Percentiles rank a stretch among this genome's conserved stretches.
phyloP scores from a whole-genome alignment of 306 rosid species.

The Citrullus mucosospermus region DNA sequence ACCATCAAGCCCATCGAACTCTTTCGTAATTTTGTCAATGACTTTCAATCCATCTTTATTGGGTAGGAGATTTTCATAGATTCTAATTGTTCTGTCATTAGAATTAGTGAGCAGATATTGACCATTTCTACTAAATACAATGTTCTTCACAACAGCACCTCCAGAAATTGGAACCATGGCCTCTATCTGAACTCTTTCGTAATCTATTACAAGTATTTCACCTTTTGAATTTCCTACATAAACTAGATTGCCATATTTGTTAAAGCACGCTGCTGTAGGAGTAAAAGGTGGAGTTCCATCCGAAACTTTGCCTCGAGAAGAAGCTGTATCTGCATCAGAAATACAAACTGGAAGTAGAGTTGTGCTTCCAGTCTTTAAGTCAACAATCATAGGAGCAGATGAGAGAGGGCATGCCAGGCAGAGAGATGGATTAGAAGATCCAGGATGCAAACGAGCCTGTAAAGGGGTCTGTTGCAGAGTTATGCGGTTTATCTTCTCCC shows the following conservation, averaged over 20 bases:
- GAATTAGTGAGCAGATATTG: conserved; percentile 90
- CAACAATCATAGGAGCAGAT: conserved; percentile 85
- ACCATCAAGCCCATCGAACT: conserved; percentile 24
- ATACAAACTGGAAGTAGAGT: conserved; percentile 61
- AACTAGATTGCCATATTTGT: conserved; percentile 64
- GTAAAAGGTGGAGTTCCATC: conserved; percentile 64
- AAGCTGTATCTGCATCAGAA: conserved; percentile 39
- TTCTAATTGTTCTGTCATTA: conserved; percentile 74
- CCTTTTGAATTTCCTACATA: conserved; percentile 97
- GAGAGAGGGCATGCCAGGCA: conserved; percentile 96
- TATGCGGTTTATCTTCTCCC: conserved; percentile 48
- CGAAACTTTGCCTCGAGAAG: conserved; percentile 54
- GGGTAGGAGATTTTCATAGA: conserved; percentile 84
- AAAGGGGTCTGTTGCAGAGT: conserved; percentile 69
- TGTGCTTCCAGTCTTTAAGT: conserved; percentile 55
- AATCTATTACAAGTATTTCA: conserved; percentile 73
- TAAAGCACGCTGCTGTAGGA: conserved; percentile 95
- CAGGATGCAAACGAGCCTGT: conserved; percentile 88
- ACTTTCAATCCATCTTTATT: conserved; percentile 47
- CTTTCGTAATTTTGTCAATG: conserved; percentile 36
- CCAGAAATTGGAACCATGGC: conserved; percentile 79
- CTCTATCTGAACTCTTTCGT: conserved; percentile 31
- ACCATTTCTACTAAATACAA: conserved; percentile 82
- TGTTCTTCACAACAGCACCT: conserved; percentile 74
- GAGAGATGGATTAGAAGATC: conserved; percentile 66